Evolutionary conservation across 2,329 filamentous ascomycete species (phyloP).

Genomic region (Chrysoporthe cubensis): DNA sequence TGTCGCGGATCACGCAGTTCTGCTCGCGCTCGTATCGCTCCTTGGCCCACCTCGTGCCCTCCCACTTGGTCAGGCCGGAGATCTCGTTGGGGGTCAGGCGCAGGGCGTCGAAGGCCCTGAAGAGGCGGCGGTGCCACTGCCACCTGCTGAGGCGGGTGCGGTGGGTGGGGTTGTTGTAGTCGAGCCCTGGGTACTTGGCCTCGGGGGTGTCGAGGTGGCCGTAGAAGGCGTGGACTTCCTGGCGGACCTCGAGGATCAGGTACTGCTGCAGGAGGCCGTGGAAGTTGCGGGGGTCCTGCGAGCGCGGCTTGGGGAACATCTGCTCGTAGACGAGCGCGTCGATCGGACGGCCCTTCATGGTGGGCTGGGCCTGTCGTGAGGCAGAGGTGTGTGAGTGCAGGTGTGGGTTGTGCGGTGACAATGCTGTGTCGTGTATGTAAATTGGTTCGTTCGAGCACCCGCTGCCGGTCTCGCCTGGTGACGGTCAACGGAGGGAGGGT

Average conservation of each 20-base stretch:
- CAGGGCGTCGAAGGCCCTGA: conserved; percentile 74
- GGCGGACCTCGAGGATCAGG: conserved; percentile 76
- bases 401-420: background rate
- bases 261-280: conserved; percentile 69
- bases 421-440: background rate
- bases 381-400: background rate
- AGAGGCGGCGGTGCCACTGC: conserved; percentile 75
- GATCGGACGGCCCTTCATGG: conserved; percentile 73
- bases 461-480: too few species aligned
- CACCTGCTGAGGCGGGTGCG: conserved; percentile 78
- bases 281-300: conserved; percentile 73
- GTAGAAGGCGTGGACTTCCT: conserved; percentile 79
- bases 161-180: conserved; percentile 75
- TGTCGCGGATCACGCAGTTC: conserved; percentile 70
- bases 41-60: conserved; percentile 82
- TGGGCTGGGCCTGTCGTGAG: conserved; percentile 31
- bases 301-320: conserved; percentile 71
- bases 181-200: conserved; percentile 79
- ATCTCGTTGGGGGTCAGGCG: conserved; percentile 73
- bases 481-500: too few species aligned
- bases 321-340: conserved; percentile 74
- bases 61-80: conserved; percentile 75
- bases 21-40: conserved; percentile 79
- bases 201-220: conserved; percentile 79
- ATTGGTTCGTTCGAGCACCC: too few species aligned